Evolutionary conservation across 208 protist genomes (phyloP).

Genomic region (Acanthamoeba divionensis): DNA sequence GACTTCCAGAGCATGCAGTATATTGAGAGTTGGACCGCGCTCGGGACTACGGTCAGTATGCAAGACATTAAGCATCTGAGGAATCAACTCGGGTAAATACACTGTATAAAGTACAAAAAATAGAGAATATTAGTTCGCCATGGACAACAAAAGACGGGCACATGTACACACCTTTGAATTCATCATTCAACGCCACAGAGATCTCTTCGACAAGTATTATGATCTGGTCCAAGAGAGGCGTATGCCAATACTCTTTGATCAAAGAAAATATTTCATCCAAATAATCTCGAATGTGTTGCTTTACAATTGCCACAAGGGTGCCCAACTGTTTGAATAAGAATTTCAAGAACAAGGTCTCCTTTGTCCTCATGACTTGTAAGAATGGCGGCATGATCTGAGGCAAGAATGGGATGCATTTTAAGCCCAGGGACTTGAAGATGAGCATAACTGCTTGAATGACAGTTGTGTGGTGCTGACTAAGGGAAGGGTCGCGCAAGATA

Average conservation of each 20-base stretch:
- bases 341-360: slow-evolving; percentile 73
- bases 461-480: slow-evolving; percentile 77
- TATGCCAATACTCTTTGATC: slow-evolving; percentile 77
- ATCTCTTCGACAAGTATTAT: slow-evolving; percentile 86
- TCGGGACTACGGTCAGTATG: slow-evolving; percentile 52
- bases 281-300: slow-evolving; percentile 81
- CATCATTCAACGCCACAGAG: slow-evolving; percentile 81
- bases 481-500: slow-evolving; percentile 82
- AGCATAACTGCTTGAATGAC: slow-evolving; percentile 85
- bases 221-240: slow-evolving; percentile 70
- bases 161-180: slow-evolving; percentile 85
- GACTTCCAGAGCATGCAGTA: slow-evolving; percentile 77
- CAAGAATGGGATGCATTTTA: slow-evolving; percentile 85
- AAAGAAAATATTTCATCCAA: slow-evolving; percentile 53
- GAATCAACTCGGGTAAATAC: slow-evolving; percentile 84
- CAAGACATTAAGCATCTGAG: slow-evolving; percentile 78
- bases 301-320: slow-evolving; percentile 82
- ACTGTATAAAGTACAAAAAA: not conserved
- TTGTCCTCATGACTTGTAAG: slow-evolving; percentile 39
- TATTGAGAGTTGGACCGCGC: slow-evolving; percentile 54
- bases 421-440: slow-evolving; percentile 84
- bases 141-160: not conserved
- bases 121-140: not conserved
- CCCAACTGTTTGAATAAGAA: slow-evolving; percentile 82
- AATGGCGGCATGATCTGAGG: slow-evolving; percentile 86